Evolutionary conservation across 305 asterid genomes (phyloP), one percentile per base, ranked within the genome.

Genomic region (Fraxinus velutina): DNA sequence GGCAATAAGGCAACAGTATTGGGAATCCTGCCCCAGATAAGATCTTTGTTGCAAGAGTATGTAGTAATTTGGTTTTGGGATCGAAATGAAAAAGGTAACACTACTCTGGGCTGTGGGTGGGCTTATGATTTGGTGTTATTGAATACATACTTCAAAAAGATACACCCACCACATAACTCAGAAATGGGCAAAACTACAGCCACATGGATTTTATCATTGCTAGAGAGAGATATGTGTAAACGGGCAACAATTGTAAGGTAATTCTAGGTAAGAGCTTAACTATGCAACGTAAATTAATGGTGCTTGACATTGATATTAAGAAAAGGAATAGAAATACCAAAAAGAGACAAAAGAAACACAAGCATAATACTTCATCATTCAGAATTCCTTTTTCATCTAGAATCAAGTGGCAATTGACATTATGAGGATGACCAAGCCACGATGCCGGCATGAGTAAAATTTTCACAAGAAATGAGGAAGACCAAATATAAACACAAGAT

Each of bases 311-410:
- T 13, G 42, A 70, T 70, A 32, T 30, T 70, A 24, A 78, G 66
- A 60, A 64, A 37, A 21, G 76, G 42, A 32, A 76, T 32, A 5
- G 42, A 82, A 33, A 15, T 32, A 29, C 55, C 21, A 55, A 13
- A 24, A 66, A 75, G 60, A 66, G 21, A 29, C 0, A 34, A 15
- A 21, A 70, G 8, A 29, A 62, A 24, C 42, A 29, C 19, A 27
- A 29, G 6, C 24, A 30, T 30, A 70, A 24, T 55, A 47, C 79
- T 75, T 66, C 29, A 80, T 33, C 12, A 52, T n/a, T 76, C 47
- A 62, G 62, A 78, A 22, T 76, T 21, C 72, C 34, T 19, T 86
- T 55, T 75, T 66, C 30, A 24, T 66, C 36, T 19, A 70, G 39
- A 70, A 32, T 70, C 22, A 32, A 68, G 75, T 29, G 75, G 42